Evolutionary conservation across 371 early-diverging fungal species (phyloP).

Genomic region (Rhizopus sp.): DNA sequence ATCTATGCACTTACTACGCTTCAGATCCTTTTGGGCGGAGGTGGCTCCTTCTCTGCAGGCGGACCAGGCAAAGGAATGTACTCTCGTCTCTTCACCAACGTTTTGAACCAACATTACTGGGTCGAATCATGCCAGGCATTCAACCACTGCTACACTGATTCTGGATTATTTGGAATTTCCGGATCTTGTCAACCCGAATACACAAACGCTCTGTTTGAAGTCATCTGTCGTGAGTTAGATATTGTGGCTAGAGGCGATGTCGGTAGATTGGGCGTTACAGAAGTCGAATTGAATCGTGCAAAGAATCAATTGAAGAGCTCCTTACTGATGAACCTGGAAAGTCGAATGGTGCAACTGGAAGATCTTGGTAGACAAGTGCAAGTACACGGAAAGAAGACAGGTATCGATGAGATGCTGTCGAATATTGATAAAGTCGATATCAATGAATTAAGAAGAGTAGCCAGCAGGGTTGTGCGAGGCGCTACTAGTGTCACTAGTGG

Average conservation of each 20-base stretch:
- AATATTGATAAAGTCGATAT: slow-evolving; percentile 73
- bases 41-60: slow-evolving; percentile 96
- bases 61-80: slow-evolving; percentile 99
- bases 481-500: slow-evolving; percentile 56
- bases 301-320: slow-evolving; percentile 95
- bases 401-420: slow-evolving; percentile 75
- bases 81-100: slow-evolving; percentile 92
- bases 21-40: slow-evolving; percentile 92
- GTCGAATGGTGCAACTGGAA: slow-evolving; percentile 90
- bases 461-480: slow-evolving; percentile 58
- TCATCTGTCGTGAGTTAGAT: slow-evolving; percentile 83
- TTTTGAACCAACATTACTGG: slow-evolving; percentile 93
- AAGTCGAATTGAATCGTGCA: slow-evolving; percentile 80
- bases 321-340: slow-evolving; percentile 92
- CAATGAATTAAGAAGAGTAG: slow-evolving; percentile 74
- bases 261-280: slow-evolving; percentile 39
- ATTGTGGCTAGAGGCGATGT: slow-evolving; percentile 61
- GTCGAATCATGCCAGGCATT: slow-evolving; percentile 92
- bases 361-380: slow-evolving; percentile 94
- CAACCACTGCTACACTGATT: slow-evolving; percentile 89
- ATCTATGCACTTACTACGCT: slow-evolving; percentile 91
- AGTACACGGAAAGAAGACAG: slow-evolving; percentile 74
- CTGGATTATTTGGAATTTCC: slow-evolving; percentile 92
- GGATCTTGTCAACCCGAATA: slow-evolving; percentile 82
- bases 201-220: slow-evolving; percentile 70